These are phyloP conservation scores for Ustilago hordei DNA, from an alignment of 1,284 basidiomycete species.

Conservation along the genomic window DNA sequence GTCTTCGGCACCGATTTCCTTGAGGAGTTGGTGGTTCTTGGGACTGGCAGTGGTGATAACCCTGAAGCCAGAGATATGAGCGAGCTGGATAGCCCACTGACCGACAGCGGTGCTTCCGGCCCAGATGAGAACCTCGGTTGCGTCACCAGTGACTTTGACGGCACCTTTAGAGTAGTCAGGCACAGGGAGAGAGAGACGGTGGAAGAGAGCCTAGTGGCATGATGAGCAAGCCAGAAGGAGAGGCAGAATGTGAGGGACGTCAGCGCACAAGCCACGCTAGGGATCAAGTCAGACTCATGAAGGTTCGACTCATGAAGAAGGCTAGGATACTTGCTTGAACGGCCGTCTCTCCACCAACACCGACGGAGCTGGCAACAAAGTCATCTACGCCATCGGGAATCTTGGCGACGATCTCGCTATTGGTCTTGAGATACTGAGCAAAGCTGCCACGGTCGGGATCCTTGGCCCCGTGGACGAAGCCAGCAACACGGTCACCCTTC, in stretches of 20 bases:
- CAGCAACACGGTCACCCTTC: constrained; percentile 75
- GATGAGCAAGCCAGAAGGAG: not conserved
- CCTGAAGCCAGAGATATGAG: constrained; percentile 71
- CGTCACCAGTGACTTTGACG: constrained; percentile 34
- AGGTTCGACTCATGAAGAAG: not conserved
- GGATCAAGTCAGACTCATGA: too few relatives aligned
- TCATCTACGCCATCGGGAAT: constrained; percentile 55
- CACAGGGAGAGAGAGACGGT: constrained; percentile 35
- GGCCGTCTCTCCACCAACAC: constrained; percentile 63
- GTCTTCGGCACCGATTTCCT: constrained; percentile 61
- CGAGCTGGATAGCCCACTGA: constrained; percentile 71
- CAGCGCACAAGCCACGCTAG: not conserved
- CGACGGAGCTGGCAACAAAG: constrained; percentile 49
- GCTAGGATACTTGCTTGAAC: constrained; percentile 33
- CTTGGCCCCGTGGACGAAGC: constrained; percentile 72
- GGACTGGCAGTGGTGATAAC: constrained; percentile 72
- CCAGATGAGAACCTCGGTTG: constrained; percentile 71
- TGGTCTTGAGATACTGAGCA: constrained; percentile 68
- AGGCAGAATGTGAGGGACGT: not conserved
- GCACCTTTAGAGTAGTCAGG: constrained; percentile 39
- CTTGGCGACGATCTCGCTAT: constrained; percentile 51
- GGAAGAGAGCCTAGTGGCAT: constrained; percentile 49
- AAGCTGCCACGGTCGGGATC: constrained; percentile 67
- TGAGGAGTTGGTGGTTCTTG: constrained; percentile 62
- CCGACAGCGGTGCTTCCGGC: constrained; percentile 74